Base-by-base conservation (phyloP, 176 grass and related monocot species). In the Pharus latifolius region DNA sequence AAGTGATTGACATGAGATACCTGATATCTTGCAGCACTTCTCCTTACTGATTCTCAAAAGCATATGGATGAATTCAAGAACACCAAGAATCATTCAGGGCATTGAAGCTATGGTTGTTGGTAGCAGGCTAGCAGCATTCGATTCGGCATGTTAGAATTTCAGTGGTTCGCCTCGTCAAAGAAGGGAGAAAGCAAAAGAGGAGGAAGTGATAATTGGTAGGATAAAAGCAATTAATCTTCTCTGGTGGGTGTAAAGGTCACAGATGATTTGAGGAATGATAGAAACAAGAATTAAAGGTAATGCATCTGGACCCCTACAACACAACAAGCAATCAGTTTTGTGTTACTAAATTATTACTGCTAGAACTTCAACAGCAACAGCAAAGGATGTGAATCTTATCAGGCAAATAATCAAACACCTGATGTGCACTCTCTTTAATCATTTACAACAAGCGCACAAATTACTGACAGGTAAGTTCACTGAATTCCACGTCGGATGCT, bases 371-470 rank as follows among this genome's bases (percentile, higher is more conserved):
- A n/a, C 18, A 33, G 42, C 45, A 60, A 34, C 3, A 11, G 7
- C 14, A 75, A 15, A 63, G 72, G 28, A 18, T 15, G 46, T 0
- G 45, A 33, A 37, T 28, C 27, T 5, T 49, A 14, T 3, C 31
- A 49, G 13, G 14, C 70, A 74, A 49, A 63, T 62, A 46, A 75
- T 29, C 31, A 11, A 51, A 63, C 72, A 63, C 58, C 58, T 63
- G 58, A 46, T 28, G 46, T 18, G 45, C 32, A 52, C 3, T 32
- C 16, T n/a, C 34, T 56, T 17, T 45, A 43, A n/a, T n/a, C n/a
- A n/a, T n/a, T n/a, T n/a, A n/a, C n/a, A n/a, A n/a, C n/a, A n/a
- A n/a, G n/a, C n/a, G n/a, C n/a, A n/a, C n/a, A n/a, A n/a, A n/a
- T n/a, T n/a, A n/a, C n/a, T n/a, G n/a, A n/a, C n/a, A n/a, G n/a